A percentile compares a stretch with the other conserved stretches of the same genome.
Conservation (phyloP, 331 rosid genomes). For the Cucumis variabilis region DNA sequence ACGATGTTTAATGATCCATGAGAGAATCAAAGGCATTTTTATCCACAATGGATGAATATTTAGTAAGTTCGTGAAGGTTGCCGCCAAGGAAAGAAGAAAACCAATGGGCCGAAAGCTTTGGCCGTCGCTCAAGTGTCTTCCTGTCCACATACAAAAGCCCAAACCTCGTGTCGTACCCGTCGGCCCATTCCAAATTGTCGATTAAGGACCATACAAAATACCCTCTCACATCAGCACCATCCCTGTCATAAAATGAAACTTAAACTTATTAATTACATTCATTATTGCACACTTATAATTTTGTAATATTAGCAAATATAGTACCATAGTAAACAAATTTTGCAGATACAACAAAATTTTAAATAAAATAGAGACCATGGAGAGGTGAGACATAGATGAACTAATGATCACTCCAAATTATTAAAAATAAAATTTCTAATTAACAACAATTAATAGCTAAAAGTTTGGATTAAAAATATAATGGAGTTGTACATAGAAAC, state of each 20-base stretch:
- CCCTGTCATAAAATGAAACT: conserved; percentile 37
- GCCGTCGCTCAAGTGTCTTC: conserved; percentile 52
- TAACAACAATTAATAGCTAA: too few relatives aligned
- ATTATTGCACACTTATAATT: too few relatives aligned
- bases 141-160: conserved; percentile 63
- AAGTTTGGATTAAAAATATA: too few relatives aligned
- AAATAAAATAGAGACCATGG: too few relatives aligned
- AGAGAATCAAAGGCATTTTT: background rate
- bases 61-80: background rate
- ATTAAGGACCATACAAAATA: conserved; percentile 69
- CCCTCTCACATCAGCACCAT: conserved; percentile 78
- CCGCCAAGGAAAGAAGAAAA: conserved; percentile 51
- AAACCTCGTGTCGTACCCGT: conserved; percentile 54
- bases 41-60: background rate
- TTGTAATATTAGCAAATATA: too few relatives aligned
- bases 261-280: too few relatives aligned
- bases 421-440: too few relatives aligned
- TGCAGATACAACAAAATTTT: too few relatives aligned
- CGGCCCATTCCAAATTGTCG: conserved; percentile 68
- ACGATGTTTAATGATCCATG: background rate
- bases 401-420: too few relatives aligned
- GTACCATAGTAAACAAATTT: too few relatives aligned
- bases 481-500: too few relatives aligned
- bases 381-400: too few relatives aligned
- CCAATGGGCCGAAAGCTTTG: conserved; percentile 72